Conservation (phyloP, 2,329 filamentous ascomycete genomes). For the Fusarium piperis region DNA sequence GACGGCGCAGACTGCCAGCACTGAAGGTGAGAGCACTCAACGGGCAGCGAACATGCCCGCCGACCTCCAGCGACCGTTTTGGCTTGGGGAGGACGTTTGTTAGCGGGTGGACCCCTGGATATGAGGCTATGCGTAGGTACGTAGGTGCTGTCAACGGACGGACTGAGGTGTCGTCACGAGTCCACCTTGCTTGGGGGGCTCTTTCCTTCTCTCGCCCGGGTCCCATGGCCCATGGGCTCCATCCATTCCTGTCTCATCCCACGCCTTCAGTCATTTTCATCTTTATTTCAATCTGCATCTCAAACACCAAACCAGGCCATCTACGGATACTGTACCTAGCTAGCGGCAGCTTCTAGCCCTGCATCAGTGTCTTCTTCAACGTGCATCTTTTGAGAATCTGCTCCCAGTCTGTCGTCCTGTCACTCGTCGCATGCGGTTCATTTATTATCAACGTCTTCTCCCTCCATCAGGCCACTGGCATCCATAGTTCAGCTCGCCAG, state of each 20-base stretch:
- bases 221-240: conserved; percentile 14
- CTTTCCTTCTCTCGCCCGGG: conserved; percentile 26
- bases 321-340: neutral
- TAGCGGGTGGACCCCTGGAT: conserved; percentile 25
- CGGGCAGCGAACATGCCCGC: conserved; percentile 19
- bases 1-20: neutral
- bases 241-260: conserved; percentile 15
- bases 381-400: conserved; percentile 13
- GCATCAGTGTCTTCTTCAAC: conserved; percentile 22
- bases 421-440: neutral
- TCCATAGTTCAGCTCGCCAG: conserved; percentile 4
- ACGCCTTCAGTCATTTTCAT: conserved; percentile 17
- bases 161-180: conserved; percentile 22
- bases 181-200: neutral
- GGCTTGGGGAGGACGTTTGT: conserved; percentile 13
- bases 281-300: conserved; percentile 34
- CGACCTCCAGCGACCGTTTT: conserved; percentile 21
- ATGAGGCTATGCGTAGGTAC: neutral
- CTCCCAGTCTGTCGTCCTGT: neutral
- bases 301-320: neutral
- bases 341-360: conserved; percentile 1
- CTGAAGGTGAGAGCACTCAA: neutral
- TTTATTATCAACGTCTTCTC: neutral
- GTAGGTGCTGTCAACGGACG: conserved; percentile 9
- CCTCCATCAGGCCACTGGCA: conserved; percentile 24